A percentile compares a stretch with the other conserved stretches of the same genome.
These are phyloP conservation scores for Candida verbasci DNA, from an alignment of 805 yeast genomes.

Conservation along the genomic window DNA sequence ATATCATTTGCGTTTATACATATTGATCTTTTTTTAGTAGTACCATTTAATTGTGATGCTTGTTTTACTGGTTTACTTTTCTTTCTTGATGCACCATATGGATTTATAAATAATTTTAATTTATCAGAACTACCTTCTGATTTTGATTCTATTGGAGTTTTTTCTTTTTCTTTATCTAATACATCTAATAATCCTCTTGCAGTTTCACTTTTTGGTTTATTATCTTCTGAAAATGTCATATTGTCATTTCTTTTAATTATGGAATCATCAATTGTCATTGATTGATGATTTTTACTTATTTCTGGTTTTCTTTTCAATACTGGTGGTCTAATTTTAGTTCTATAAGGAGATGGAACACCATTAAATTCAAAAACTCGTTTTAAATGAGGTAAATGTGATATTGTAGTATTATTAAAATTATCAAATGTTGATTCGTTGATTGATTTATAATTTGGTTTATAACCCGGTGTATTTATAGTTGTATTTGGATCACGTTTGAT, in stretches of 20 bases:
- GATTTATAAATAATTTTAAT: conserved; percentile 7
- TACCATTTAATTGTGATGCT: not conserved
- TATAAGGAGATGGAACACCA: conserved; percentile 42
- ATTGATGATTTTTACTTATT: conserved; percentile 1
- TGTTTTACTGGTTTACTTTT: conserved; percentile 1
- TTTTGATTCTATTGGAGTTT: not conserved
- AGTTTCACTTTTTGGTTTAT: conserved; percentile 25
- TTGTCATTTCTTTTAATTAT: conserved; percentile 1
- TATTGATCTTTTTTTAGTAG: conserved; percentile 7
- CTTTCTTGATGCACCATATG: conserved; percentile 7
- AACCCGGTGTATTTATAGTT: conserved; percentile 29
- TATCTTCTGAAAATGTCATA: conserved; percentile 5
- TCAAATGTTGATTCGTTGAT: conserved; percentile 18
- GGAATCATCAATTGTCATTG: conserved; percentile 1
- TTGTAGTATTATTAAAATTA: conserved; percentile 9
- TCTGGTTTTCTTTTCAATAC: conserved; percentile 10
- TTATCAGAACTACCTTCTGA: not conserved
- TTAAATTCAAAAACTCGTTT: conserved; percentile 43
- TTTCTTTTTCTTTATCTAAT: conserved; percentile 31
- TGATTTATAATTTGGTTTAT: conserved; percentile 34
- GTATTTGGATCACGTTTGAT: conserved; percentile 15
- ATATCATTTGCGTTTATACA: conserved; percentile 33
- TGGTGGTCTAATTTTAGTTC: conserved; percentile 36
- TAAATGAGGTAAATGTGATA: conserved; percentile 24
- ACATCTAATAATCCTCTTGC: conserved; percentile 36